Conservation (phyloP, 2,329 filamentous ascomycete genomes). For the Pseudogymnoascus sp. region DNA sequence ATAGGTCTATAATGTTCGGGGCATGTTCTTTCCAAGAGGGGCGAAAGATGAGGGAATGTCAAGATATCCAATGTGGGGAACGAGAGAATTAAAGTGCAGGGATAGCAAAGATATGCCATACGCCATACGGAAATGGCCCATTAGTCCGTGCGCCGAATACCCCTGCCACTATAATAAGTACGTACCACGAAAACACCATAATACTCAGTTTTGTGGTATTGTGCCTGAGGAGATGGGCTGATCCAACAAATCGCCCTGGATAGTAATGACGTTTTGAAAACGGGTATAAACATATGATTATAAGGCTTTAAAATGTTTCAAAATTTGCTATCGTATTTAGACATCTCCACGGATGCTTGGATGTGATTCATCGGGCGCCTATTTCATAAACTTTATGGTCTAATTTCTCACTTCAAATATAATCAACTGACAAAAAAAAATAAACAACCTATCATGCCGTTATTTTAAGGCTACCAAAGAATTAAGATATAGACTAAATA, state of each 20-base stretch:
- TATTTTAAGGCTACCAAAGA: background rate
- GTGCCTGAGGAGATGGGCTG: background rate
- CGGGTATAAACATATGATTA: background rate
- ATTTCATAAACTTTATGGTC: background rate
- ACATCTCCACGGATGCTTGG: background rate
- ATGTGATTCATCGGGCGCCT: too few relatives aligned
- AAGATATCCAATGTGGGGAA: conserved; percentile 4
- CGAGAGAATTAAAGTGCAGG: conserved; percentile 1
- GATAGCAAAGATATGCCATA: background rate
- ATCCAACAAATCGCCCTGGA: background rate
- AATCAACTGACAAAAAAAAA: background rate
- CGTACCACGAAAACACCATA: background rate
- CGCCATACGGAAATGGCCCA: background rate
- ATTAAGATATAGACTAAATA: background rate
- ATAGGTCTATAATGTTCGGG: background rate
- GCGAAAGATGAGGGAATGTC: background rate
- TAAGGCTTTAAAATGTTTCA: background rate
- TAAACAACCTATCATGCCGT: background rate
- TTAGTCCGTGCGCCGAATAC: background rate
- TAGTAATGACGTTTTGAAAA: background rate
- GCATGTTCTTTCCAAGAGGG: background rate
- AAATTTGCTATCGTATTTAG: background rate
- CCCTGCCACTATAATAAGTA: background rate
- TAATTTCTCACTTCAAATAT: background rate
- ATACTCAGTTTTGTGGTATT: background rate